These are phyloP conservation scores for Penicillium tannophilum DNA, from an alignment of 495 filamentous ascomycete species.

Conservation along the genomic window DNA sequence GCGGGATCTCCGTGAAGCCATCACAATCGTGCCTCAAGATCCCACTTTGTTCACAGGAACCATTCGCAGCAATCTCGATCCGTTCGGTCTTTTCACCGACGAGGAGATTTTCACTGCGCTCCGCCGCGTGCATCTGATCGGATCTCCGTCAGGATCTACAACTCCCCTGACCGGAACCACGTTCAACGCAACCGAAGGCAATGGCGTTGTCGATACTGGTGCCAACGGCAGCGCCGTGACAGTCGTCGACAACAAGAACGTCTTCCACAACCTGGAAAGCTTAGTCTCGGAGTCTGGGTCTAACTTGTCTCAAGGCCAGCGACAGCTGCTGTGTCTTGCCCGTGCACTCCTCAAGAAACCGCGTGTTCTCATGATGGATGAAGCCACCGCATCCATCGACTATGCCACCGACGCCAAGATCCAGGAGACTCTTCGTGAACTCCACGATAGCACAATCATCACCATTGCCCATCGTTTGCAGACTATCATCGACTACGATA, in stretches of 20 bases:
- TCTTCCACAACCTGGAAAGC: slow-evolving; percentile 86
- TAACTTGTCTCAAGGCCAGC: slow-evolving; percentile 96
- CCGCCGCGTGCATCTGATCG: slow-evolving; percentile 88
- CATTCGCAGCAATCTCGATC: slow-evolving; percentile 92
- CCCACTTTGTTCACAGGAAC: slow-evolving; percentile 97
- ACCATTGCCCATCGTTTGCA: slow-evolving; percentile 98
- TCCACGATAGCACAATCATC: slow-evolving; percentile 85
- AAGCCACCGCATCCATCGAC: slow-evolving; percentile 97
- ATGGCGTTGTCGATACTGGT: slow-evolving; percentile 47
- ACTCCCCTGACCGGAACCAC: slow-evolving; percentile 46
- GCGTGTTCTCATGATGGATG: slow-evolving; percentile 96
- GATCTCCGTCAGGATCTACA: slow-evolving; percentile 50
- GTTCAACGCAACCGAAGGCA: slow-evolving; percentile 33
- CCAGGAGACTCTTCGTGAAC: slow-evolving; percentile 88
- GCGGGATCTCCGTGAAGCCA: slow-evolving; percentile 85
- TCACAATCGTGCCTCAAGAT: slow-evolving; percentile 98
- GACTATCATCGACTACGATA: slow-evolving; percentile 97
- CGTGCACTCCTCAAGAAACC: slow-evolving; percentile 91
- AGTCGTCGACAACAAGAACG: slow-evolving; percentile 77
- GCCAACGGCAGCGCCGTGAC: slow-evolving; percentile 38
- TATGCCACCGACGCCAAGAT: slow-evolving; percentile 96
- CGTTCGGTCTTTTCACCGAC: slow-evolving; percentile 88
- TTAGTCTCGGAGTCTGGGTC: slow-evolving; percentile 88
- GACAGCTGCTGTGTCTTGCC: slow-evolving; percentile 93
- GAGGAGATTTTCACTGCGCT: slow-evolving; percentile 88